Percentiles rank a stretch among this genome's conserved stretches.
These are phyloP conservation scores for Aspergillus sp. DNA, from an alignment of 2,329 filamentous ascomycete species.

Conservation along the genomic window DNA sequence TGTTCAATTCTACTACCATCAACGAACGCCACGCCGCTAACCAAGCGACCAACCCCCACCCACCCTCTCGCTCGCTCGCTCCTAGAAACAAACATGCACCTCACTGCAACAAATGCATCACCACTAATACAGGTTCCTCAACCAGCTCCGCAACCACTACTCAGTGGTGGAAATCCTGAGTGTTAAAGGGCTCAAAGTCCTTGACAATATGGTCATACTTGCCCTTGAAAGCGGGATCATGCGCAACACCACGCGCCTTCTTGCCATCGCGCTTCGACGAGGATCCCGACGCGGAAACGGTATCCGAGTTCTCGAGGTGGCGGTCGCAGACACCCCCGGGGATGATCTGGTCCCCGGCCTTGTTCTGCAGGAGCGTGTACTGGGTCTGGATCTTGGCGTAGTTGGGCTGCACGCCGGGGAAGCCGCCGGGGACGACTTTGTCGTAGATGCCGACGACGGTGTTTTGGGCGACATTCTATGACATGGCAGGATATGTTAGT, in stretches of 20 bases:
- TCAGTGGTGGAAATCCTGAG: slow-evolving; percentile 1
- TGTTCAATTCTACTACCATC: too few relatives aligned
- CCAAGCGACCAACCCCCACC: too few relatives aligned
- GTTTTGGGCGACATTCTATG: slow-evolving; percentile 17
- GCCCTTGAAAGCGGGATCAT: slow-evolving; percentile 1
- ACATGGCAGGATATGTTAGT: too few relatives aligned
- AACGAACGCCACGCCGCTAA: too few relatives aligned
- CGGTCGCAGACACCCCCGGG: slow-evolving; percentile 14
- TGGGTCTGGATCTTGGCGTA: slow-evolving; percentile 11
- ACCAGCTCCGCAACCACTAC: too few relatives aligned
- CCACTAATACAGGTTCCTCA: too few relatives aligned
- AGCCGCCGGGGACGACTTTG: slow-evolving; percentile 4
- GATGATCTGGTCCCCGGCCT: slow-evolving; percentile 7
- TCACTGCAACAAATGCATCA: too few relatives aligned
- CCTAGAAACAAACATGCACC: too few relatives aligned
- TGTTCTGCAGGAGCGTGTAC: slow-evolving; percentile 6
- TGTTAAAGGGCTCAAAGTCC: slow-evolving; percentile 11
- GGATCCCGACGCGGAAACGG: background rate
- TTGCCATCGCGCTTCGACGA: background rate
- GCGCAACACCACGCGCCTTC: background rate
- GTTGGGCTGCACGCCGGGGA: slow-evolving; percentile 7
- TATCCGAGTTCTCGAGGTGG: slow-evolving; percentile 13
- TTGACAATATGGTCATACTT: slow-evolving; percentile 12
- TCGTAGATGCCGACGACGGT: slow-evolving; percentile 15
- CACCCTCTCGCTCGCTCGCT: too few relatives aligned